Conservation (phyloP, 768 basidiomycete genomes). For the Tylopilus vinaceipallidus region DNA sequence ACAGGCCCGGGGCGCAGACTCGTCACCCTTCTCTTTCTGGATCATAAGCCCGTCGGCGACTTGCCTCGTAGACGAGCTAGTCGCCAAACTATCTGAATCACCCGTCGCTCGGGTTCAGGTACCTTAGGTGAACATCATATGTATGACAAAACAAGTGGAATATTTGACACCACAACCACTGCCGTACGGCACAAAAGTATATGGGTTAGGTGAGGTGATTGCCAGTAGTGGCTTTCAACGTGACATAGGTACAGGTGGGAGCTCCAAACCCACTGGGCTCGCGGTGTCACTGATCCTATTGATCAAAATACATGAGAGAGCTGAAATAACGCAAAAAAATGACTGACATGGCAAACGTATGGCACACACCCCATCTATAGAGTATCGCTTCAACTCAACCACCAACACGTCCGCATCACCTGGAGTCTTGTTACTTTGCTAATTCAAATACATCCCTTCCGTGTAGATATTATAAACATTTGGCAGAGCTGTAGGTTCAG, state of each 20-base stretch:
- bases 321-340: neutral
- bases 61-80: too few species aligned
- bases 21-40: conserved; percentile 76
- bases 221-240: conserved; percentile 68
- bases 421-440: conserved; percentile 76
- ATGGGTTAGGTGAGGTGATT: conserved; percentile 74
- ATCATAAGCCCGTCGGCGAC: too few species aligned
- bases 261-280: conserved; percentile 67
- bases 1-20: too few species aligned
- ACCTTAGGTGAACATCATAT: too few species aligned
- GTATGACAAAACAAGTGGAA: too few species aligned
- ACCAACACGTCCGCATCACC: conserved; percentile 58
- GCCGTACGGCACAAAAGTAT: conserved; percentile 66
- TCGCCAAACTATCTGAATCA: too few species aligned
- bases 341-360: conserved; percentile 42
- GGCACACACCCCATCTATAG: conserved; percentile 74
- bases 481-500: conserved; percentile 61
- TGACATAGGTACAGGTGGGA: conserved; percentile 50
- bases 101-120: conserved; percentile 56
- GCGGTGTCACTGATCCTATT: conserved; percentile 59
- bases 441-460: conserved; percentile 2
- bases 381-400: conserved; percentile 60
- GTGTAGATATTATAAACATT: conserved; percentile 6
- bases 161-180: conserved; percentile 75
- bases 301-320: conserved; percentile 61